Base-by-base conservation (phyloP, 2,329 filamentous ascomycete species). In the Dothideomycetidae sp. region DNA sequence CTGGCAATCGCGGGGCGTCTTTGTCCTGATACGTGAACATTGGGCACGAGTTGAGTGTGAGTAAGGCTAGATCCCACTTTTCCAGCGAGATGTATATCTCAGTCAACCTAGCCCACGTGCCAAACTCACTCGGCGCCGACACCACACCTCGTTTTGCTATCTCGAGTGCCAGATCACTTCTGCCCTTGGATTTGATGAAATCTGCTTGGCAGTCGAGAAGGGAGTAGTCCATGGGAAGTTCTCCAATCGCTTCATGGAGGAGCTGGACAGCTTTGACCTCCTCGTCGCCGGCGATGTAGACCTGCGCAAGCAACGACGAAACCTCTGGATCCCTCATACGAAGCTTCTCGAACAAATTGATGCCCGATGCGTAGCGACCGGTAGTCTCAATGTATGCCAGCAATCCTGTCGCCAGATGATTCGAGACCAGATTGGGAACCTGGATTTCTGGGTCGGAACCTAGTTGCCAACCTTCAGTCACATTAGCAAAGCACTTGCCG, bases 11-110 rank as follows among this genome's bases (percentile, higher is more conserved):
- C 3, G 90, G 90, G 4, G 85, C 80, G 56, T 98, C 90, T 59
- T 94, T 96, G 60, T 98, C 90, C 59, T 96, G 90, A 58, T 98
- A 96, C 5, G 90, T 98, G 59, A 98, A 98, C 90, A 98, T 98
- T 5, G 90, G 90, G 58, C 90, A 98, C 12, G 90, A 98, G 62
- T 98, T 98, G 36, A 98, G 70, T 3, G 90, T 96, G 4, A 93
- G 77, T 15, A 98, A 70, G 1, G 90, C 90, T 48, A 96, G 75
- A 53, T 96, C 90, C 85, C 90, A 98, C 54, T 93, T 83, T 56
- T 98, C 90, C 61, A 93, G 74, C 34, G 79, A 74, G 39, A 96
- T 82, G 50, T 98, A 98, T 19, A 96, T 81, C 55, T 96, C 84
- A 2, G 86, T 86, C 45, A 98, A 62, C 40, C 86, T 72, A 40